Conservation (phyloP, 768 basidiomycete species). For the Cystobasidiopsis lactophilus region DNA sequence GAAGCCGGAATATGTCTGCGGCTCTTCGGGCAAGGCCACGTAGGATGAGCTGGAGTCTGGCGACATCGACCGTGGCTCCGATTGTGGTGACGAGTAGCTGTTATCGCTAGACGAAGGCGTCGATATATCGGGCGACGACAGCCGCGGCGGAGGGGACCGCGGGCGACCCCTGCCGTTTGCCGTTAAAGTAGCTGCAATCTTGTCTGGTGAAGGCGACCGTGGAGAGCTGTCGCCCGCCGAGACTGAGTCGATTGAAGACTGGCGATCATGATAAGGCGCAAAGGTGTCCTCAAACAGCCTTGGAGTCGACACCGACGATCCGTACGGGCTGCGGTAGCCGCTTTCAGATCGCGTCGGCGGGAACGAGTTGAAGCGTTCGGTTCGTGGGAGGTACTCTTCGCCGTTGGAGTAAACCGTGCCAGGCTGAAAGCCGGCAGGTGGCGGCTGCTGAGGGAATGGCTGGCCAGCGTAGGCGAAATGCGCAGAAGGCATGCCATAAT, state of each 20-base stretch:
- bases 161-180: neutral
- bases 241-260: neutral
- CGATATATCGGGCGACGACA: neutral
- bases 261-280: neutral
- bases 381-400: neutral
- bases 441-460: too few relatives aligned
- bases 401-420: too few relatives aligned
- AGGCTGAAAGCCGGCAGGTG: too few relatives aligned
- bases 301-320: too few relatives aligned
- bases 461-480: too few relatives aligned
- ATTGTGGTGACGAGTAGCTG: neutral
- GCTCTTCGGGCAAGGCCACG: neutral
- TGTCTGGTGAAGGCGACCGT: neutral
- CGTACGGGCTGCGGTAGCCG: too few relatives aligned
- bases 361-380: conserved; percentile 1
- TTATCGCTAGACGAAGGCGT: neutral
- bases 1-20: neutral
- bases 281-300: too few relatives aligned
- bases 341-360: neutral
- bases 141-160: neutral
- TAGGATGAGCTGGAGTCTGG: too few relatives aligned
- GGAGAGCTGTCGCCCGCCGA: neutral
- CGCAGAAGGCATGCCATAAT: too few relatives aligned
- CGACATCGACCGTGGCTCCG: neutral
- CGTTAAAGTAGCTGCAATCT: neutral